A percentile compares a stretch with the other conserved stretches of the same genome.
Evolutionary conservation across 352 stramenopile species (phyloP).

Genomic region (Globisporangium acanthophoron): DNA sequence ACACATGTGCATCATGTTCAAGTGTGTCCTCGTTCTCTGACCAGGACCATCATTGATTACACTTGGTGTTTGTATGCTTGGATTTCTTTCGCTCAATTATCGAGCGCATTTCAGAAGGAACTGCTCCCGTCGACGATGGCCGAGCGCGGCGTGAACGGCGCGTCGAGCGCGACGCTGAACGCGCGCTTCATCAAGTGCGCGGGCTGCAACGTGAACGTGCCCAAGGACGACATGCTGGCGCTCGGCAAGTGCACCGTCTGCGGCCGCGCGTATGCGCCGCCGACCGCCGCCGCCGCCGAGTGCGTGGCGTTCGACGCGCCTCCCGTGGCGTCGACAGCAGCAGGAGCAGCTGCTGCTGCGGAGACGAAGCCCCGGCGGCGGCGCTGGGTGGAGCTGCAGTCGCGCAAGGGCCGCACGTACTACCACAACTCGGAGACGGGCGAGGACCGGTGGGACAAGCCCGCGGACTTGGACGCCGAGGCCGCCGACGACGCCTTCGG

Average conservation of each 20-base stretch:
- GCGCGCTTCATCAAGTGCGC: conserved; percentile 78
- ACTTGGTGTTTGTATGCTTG: no score
- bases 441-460: conserved; percentile 74
- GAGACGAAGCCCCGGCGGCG: conserved; percentile 26
- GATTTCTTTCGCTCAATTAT: no score
- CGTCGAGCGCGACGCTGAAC: conserved; percentile 47
- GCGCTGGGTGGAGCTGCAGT: conserved; percentile 61
- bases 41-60: no score
- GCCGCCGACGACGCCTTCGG: conserved; percentile 54
- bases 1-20: no score
- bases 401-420: conserved; percentile 60
- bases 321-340: no score
- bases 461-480: conserved; percentile 56
- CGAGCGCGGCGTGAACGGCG: conserved; percentile 45
- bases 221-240: conserved; percentile 69
- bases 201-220: conserved; percentile 70
- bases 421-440: conserved; percentile 83
- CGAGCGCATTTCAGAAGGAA: neutral
- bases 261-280: conserved; percentile 30
- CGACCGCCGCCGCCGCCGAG: conserved; percentile 18
- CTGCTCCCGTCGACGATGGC: conserved; percentile 20
- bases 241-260: conserved; percentile 62
- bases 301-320: conserved; percentile 36
- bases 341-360: neutral
- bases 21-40: no score